Conservation (phyloP, 805 yeast species). For the Kodamaea lidongshanica region DNA sequence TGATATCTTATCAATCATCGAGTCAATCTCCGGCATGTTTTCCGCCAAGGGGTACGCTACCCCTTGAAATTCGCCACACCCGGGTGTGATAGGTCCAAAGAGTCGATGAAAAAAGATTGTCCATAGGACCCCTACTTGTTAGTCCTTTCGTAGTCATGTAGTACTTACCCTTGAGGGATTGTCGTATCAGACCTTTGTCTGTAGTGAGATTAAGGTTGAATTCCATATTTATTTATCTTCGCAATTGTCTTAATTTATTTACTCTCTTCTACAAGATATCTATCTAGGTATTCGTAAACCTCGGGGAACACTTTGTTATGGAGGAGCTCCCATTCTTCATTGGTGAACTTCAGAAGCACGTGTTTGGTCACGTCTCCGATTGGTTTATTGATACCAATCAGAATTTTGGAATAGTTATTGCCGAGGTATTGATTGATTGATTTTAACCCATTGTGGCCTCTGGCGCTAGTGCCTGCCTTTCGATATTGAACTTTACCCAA, state of each 20-base stretch:
- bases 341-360: conserved; percentile 53
- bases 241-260: conserved; percentile 2
- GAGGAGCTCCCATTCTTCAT: conserved; percentile 39
- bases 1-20: conserved; percentile 34
- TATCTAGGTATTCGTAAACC: conserved; percentile 33
- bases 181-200: conserved; percentile 49
- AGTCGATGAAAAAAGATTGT: conserved; percentile 63
- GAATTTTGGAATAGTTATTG: conserved; percentile 53
- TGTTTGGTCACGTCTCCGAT: conserved; percentile 50
- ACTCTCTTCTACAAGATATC: conserved; percentile 18
- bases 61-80: conserved; percentile 48
- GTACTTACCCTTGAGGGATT: conserved; percentile 43
- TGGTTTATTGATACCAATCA: conserved; percentile 76
- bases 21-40: conserved; percentile 45
- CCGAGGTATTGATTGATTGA: conserved; percentile 47
- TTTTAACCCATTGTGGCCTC: conserved; percentile 84
- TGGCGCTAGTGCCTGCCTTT: conserved; percentile 50
- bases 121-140: conserved; percentile 48
- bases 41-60: conserved; percentile 52
- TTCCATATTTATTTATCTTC: conserved; percentile 29
- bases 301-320: conserved; percentile 36
- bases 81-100: conserved; percentile 59
- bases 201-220: conserved; percentile 42
- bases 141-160: too few relatives aligned
- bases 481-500: conserved; percentile 64